Evolutionary conservation across 805 yeast species (phyloP), one percentile per base, ranked within the genome.

Genomic region (Starmerella roubikii): DNA sequence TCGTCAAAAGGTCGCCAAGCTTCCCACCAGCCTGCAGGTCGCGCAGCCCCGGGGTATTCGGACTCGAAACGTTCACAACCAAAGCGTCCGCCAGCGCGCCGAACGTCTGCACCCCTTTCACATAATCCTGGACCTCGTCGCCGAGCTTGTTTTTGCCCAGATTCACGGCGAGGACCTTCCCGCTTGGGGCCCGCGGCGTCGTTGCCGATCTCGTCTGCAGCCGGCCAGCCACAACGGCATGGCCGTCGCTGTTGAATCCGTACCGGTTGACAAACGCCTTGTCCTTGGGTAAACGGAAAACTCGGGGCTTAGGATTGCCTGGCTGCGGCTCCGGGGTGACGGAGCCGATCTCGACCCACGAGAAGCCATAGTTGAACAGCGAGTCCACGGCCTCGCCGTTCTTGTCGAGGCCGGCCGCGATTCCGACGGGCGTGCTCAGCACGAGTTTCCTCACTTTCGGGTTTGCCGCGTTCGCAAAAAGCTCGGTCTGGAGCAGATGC

Each of bases 381-480:
- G 85, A 63, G 51, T 88, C 96, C 49, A 88, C 74, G 17, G 83
- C 94, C 54, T 84, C 93, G 37, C 83, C 97, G 53, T 86, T 78
- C 61, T 88, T 88, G 59, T 88, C 97, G 47, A 88, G 70, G 11
- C 97, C 97, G 20, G 97, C 97, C 35, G 97, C 96, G 51, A 86
- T 68, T 12, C 96, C 96, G 35, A 88, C 65, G 19, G 97, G 96
- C 40, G 78, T 76, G 17, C 68, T 67, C 54, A 88, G 61, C 0
- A 53, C 62, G 39, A 59, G 34, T 17, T 54, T 49, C 19, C 46
- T 40, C 30, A 57, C 61, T 20, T 50, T 43, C 10, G 55, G 54
- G 5, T 23, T 25, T 4, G 3, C 16, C 17, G 38, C 27, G 19
- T 26, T 16, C 22, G 29, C 32, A 35, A 58, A 59, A 13, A 59